phyloP scores from a whole-genome alignment of 306 rosid species.

The Canavalia ensiformis region DNA sequence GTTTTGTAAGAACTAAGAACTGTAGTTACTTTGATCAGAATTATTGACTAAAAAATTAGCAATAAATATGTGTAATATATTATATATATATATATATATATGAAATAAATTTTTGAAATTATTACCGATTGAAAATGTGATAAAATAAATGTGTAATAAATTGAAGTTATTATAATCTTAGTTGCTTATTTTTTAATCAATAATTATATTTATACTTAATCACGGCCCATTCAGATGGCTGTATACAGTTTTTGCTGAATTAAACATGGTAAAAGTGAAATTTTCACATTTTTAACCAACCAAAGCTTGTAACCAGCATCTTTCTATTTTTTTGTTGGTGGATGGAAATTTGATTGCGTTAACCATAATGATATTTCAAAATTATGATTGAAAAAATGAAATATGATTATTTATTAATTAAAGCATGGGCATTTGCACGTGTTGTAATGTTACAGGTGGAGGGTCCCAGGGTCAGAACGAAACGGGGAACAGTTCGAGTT shows the following conservation, averaged over 20 bases:
- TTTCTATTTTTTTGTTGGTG: neutral
- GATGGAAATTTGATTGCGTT: neutral
- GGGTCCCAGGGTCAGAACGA: slow-evolving; percentile 58
- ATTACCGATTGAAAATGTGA: no score
- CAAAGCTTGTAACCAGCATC: no score
- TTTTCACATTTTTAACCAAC: neutral
- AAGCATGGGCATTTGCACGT: slow-evolving; percentile 55
- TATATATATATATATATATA: no score
- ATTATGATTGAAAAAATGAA: neutral
- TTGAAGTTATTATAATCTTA: no score
- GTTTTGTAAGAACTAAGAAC: no score
- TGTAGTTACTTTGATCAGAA: no score
- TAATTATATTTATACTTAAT: no score
- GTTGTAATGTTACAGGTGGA: slow-evolving; percentile 52
- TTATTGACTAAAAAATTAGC: no score
- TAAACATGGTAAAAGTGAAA: slow-evolving; percentile 18
- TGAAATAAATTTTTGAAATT: no score
- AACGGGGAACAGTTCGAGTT: slow-evolving; percentile 61
- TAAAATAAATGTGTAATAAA: no score
- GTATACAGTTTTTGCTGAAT: neutral
- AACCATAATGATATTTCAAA: neutral
- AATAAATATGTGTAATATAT: no score
- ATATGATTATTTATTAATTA: neutral
- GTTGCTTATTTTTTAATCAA: no score
- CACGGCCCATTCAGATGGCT: neutral